phyloP scores from a whole-genome alignment of 441 rosid species.

The Theobroma grandiflorum region DNA sequence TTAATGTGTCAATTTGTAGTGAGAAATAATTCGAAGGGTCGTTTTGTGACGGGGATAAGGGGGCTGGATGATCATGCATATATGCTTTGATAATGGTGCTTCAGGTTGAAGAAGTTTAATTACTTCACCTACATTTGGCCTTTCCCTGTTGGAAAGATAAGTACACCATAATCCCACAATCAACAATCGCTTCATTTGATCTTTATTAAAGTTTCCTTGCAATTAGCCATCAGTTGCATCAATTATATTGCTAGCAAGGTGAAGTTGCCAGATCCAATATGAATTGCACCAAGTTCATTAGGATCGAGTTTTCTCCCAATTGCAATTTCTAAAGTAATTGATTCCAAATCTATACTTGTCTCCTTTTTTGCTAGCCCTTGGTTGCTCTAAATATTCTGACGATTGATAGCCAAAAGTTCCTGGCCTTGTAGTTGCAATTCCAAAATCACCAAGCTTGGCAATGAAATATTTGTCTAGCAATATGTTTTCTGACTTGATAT shows the following conservation, averaged over 20 bases:
- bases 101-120: constrained; percentile 54
- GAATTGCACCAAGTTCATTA: neutral
- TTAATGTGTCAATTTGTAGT: neutral
- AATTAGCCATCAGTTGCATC: constrained; percentile 43
- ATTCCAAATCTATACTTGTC: constrained; percentile 60
- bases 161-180: constrained; percentile 51
- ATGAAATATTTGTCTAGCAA: constrained; percentile 55
- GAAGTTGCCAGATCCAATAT: constrained; percentile 40
- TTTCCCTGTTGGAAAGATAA: constrained; percentile 33
- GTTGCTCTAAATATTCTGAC: constrained; percentile 50
- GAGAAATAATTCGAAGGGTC: neutral
- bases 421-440: constrained; percentile 54
- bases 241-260: constrained; percentile 15
- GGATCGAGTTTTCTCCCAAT: constrained; percentile 41
- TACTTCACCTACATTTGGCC: constrained; percentile 48
- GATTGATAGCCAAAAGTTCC: constrained; percentile 62
- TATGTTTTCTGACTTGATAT: constrained; percentile 55
- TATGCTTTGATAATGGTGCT: constrained; percentile 40
- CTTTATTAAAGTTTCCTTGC: constrained; percentile 9
- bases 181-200: constrained; percentile 34
- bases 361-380: constrained; percentile 51
- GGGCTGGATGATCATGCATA: constrained; percentile 37
- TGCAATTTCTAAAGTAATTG: constrained; percentile 47
- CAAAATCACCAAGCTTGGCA: constrained; percentile 61
- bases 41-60: neutral